Evolutionary conservation across 164 flowering plant genomes (phyloP).

Genomic region (Tetrastigma voinierianum): DNA sequence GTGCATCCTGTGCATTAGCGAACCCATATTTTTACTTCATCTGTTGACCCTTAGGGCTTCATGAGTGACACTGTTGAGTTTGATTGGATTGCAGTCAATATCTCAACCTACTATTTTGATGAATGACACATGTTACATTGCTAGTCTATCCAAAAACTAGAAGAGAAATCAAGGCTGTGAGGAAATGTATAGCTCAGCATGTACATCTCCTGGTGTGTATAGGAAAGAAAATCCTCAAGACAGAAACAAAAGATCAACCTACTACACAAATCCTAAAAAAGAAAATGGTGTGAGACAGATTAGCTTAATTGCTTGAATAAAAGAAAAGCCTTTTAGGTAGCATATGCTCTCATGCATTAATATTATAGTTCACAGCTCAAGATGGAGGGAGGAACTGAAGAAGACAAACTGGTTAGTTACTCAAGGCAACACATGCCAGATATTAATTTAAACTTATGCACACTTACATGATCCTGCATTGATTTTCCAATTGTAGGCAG

Average conservation of each 20-base stretch:
- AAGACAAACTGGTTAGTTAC: not conserved
- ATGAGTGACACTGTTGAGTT: not conserved
- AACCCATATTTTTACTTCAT: too few species aligned
- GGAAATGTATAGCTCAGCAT: not conserved
- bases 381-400: not conserved
- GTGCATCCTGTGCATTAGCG: too few species aligned
- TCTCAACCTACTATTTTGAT: not conserved
- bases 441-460: not conserved
- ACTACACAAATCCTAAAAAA: not conserved
- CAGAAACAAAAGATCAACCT: not conserved
- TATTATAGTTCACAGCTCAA: not conserved
- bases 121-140: not conserved
- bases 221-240: too few species aligned
- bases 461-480: constrained; percentile 86
- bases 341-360: too few species aligned
- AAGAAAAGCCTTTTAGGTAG: too few species aligned
- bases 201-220: not conserved
- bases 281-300: too few species aligned
- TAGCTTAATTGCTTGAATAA: too few species aligned
- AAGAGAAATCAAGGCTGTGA: not conserved
- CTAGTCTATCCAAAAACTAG: not conserved
- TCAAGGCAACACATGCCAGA: not conserved
- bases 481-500: constrained; percentile 90
- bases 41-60: too few species aligned
- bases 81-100: not conserved